Evolutionary conservation across 371 early-diverging fungal species (phyloP), one percentile per base, ranked within the genome.

Genomic region (Apophysomyces trapeziformis): DNA sequence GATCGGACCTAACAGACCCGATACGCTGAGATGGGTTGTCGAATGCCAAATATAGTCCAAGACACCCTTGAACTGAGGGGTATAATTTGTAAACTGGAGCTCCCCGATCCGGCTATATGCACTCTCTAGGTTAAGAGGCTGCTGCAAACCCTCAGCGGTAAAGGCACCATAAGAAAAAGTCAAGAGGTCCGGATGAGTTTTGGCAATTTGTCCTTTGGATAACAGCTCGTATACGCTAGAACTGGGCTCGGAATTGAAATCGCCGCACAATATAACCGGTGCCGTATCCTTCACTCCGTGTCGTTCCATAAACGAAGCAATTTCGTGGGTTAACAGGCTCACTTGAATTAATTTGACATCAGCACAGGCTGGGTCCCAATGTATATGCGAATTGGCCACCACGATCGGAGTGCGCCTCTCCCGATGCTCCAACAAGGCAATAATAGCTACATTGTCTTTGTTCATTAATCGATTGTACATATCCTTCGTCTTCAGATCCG

Each of bases 11-110:
- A 96, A 76, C 21, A 96, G 68, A 1, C 95, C 94, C 21, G 90
- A 82, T 6, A 91, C 87, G n/a, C 80, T 72, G 32, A 92, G 75
- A 32, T 90, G 80, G 44, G 80, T 82, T 50, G 88, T 85, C 5
- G 90, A 83, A 80, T 93, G 93, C 90, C 95, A 98, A 65, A 99
- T 93, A 71, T 96, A 97, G 78, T 99, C 99, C 65, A 99, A 95
- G 21, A 92, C 92, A 0, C 94, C 98, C 61, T 81, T 87, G 70
- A 95, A 98, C 4, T 73, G 70, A 4, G 97, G 94, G 6, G 94
- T 95, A 72, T 85, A 94, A 78, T 96, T 97, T 4, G 99, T 99
- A 77, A 96, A 93, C 11, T 86, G 90, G 68, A 93, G 80, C 68
- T 89, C 90, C 58, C 71, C 79, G 3, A 88, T 81, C 46, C 89